Conservation (phyloP, 441 rosid species). For the Hura crepitans region DNA sequence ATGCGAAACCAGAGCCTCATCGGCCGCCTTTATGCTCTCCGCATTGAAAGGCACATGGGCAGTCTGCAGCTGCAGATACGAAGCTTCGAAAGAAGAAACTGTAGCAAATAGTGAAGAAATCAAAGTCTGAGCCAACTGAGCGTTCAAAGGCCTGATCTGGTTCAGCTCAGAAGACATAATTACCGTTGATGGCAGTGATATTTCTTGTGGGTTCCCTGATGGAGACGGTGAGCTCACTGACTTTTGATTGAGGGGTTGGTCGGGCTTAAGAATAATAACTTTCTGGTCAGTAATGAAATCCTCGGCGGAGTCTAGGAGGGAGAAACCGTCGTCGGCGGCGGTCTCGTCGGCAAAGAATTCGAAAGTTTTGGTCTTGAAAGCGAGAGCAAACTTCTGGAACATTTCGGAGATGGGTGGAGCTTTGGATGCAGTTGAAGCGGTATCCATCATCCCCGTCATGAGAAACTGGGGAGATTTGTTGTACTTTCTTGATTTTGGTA, state of each 20-base stretch:
- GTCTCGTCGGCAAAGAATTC: conserved; percentile 73
- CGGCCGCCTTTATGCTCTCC: conserved; percentile 55
- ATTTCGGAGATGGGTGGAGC: conserved; percentile 79
- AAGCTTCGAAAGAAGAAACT: conserved; percentile 72
- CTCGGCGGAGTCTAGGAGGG: conserved; percentile 77
- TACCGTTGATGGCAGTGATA: conserved; percentile 1
- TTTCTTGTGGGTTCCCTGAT: neutral
- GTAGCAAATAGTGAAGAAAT: conserved; percentile 68
- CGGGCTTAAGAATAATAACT: conserved; percentile 86
- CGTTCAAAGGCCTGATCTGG: conserved; percentile 34
- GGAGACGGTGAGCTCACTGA: conserved; percentile 15
- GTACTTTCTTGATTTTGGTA: neutral
- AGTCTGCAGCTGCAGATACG: conserved; percentile 74
- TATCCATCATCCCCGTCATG: conserved; percentile 45
- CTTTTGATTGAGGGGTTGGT: conserved; percentile 25
- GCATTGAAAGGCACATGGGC: conserved; percentile 75
- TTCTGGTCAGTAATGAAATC: conserved; percentile 89
- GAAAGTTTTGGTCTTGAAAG: conserved; percentile 81
- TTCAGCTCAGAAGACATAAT: conserved; percentile 10
- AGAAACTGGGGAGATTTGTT: neutral
- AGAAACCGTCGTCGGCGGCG: conserved; percentile 47
- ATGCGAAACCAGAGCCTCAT: conserved; percentile 63
- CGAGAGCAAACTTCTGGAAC: conserved; percentile 87
- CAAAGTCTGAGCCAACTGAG: conserved; percentile 42
- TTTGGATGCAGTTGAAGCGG: conserved; percentile 31